Evolutionary conservation across 23 red algal genomes (phyloP).

Genomic region (Gracilaria vermiculophylla): DNA sequence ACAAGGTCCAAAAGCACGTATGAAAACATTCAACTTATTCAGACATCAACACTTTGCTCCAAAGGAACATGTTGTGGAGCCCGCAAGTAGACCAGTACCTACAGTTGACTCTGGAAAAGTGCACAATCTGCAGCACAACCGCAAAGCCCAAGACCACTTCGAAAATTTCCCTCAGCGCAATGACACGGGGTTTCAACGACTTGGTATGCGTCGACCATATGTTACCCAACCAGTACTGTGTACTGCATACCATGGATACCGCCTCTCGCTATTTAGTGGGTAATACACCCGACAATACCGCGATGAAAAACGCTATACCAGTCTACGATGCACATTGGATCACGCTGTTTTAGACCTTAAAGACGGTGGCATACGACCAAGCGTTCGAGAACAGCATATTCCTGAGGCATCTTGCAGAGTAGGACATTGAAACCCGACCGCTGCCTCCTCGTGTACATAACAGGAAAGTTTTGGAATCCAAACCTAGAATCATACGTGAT

Average conservation of each 20-base stretch:
- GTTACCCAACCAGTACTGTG: conserved; percentile 18
- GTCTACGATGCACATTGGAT: conserved; percentile 25
- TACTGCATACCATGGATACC: conserved; percentile 33
- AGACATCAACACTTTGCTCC: conserved; percentile 26
- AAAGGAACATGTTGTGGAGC: conserved; percentile 37
- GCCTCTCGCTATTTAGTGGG: background rate
- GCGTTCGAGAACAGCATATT: conserved; percentile 32
- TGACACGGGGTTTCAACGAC: conserved; percentile 3
- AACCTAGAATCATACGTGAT: conserved; percentile 28
- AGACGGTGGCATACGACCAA: background rate
- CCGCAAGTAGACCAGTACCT: conserved; percentile 30
- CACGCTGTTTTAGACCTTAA: conserved; percentile 5
- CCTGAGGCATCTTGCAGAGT: background rate
- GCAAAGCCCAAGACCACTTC: background rate
- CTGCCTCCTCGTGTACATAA: conserved; percentile 1
- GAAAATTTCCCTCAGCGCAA: too few species aligned
- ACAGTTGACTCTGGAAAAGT: background rate
- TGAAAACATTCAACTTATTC: conserved; percentile 8
- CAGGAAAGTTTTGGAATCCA: conserved; percentile 45
- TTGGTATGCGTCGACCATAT: conserved; percentile 20
- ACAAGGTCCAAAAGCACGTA: conserved; percentile 31
- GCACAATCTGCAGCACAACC: background rate
- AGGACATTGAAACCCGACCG: background rate
- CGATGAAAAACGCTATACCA: background rate
- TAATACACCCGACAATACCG: background rate